Conservation (phyloP, 768 basidiomycete genomes). For the Serendipita indica region DNA sequence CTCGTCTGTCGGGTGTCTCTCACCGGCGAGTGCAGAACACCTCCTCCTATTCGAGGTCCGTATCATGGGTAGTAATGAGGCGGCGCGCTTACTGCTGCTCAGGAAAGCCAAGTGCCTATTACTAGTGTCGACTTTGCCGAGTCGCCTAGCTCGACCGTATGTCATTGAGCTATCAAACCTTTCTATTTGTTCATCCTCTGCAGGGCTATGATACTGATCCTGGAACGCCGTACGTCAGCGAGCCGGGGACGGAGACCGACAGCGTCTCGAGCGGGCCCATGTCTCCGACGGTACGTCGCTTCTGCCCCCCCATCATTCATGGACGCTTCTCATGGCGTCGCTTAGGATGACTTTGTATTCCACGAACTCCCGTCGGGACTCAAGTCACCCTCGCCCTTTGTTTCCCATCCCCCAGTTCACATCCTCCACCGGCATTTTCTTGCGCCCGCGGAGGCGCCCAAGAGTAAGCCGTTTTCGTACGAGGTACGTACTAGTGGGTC, state of each 20-base stretch:
- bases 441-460: constrained; percentile 4
- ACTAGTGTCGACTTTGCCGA: background rate
- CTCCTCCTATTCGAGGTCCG: constrained; percentile 5
- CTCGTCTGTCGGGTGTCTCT: background rate
- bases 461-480: constrained; percentile 10
- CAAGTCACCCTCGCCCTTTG: background rate
- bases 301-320: too few species aligned
- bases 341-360: background rate
- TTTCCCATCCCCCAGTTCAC: background rate
- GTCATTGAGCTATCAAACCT: too few species aligned
- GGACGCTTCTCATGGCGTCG: too few species aligned
- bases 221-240: constrained; percentile 6
- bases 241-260: constrained; percentile 8
- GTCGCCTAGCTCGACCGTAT: background rate
- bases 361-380: background rate
- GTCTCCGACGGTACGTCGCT: background rate
- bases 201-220: constrained; percentile 8
- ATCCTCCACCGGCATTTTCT: constrained; percentile 8
- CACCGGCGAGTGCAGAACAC: constrained; percentile 2
- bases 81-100: background rate
- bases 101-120: constrained; percentile 4
- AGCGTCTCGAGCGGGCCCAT: constrained; percentile 8
- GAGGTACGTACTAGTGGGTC: constrained; percentile 1
- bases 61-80: background rate
- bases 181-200: too few species aligned